These are phyloP conservation scores for Phymatotrichopsis omnivora DNA, from an alignment of 2,329 filamentous ascomycete species.

Conservation along the genomic window DNA sequence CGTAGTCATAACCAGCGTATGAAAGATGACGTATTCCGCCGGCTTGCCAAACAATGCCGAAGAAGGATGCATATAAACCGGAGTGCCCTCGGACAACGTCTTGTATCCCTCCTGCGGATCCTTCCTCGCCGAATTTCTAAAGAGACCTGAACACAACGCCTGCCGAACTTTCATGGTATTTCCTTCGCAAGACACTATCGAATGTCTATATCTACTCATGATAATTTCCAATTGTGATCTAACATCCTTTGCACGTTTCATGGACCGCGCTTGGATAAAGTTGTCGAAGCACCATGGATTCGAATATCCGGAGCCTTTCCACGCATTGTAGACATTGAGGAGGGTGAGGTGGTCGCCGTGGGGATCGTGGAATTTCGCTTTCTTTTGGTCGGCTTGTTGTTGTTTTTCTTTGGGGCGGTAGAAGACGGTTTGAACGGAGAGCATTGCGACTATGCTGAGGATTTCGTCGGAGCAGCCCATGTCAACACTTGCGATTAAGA, in stretches of 20 bases:
- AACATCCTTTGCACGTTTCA: constrained; percentile 84
- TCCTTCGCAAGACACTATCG: constrained; percentile 71
- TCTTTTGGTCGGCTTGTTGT: constrained; percentile 91
- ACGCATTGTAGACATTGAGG: constrained; percentile 94
- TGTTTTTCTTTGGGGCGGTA: constrained; percentile 98
- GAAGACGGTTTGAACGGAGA: constrained; percentile 77
- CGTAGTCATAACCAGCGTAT: constrained; percentile 80
- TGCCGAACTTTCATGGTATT: constrained; percentile 80
- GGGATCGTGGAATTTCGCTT: constrained; percentile 92
- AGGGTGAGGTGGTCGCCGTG: constrained; percentile 89
- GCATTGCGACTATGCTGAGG: constrained; percentile 88
- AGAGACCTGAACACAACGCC: constrained; percentile 86
- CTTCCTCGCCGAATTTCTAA: constrained; percentile 88
- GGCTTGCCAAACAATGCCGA: constrained; percentile 92
- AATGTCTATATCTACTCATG: constrained; percentile 82
- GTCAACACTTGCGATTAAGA: constrained; percentile 77
- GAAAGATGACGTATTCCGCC: constrained; percentile 91
- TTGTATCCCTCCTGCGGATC: constrained; percentile 96
- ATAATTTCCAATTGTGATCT: constrained; percentile 86
- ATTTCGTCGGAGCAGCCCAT: constrained; percentile 87
- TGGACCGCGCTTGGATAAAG: constrained; percentile 85
- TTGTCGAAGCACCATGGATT: constrained; percentile 96
- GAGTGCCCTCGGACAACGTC: constrained; percentile 88
- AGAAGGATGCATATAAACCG: constrained; percentile 86
- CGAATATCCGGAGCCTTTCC: constrained; percentile 74